Conservation (phyloP, 176 grass and related monocot species). For the Luzula sylvatica region DNA sequence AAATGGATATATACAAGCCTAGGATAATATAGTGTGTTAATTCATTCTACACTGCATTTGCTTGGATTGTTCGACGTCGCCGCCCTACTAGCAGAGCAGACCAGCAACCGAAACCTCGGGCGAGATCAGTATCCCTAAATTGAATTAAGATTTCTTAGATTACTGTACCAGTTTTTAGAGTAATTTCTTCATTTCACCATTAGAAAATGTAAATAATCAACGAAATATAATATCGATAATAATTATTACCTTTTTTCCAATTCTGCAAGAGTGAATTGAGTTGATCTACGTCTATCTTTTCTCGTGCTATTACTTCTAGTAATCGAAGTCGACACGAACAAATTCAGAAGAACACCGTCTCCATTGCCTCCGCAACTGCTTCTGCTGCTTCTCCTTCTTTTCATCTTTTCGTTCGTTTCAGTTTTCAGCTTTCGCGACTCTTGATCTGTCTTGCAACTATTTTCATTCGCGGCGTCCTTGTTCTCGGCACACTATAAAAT, state of each 20-base stretch:
- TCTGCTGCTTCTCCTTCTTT: neutral
- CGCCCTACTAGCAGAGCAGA: neutral
- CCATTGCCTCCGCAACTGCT: constrained; percentile 4
- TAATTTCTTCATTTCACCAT: neutral
- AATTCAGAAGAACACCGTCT: constrained; percentile 25
- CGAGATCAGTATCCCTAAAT: constrained; percentile 11
- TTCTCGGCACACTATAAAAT: too few species aligned
- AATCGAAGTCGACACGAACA: constrained; percentile 11
- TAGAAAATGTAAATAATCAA: neutral
- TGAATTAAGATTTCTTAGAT: too few species aligned
- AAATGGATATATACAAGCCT: too few species aligned
- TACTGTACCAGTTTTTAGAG: too few species aligned
- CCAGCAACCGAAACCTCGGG: neutral
- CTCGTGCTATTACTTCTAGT: neutral
- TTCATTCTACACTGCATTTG: too few species aligned
- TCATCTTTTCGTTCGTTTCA: neutral
- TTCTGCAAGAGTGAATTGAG: neutral
- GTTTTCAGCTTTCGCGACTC: neutral
- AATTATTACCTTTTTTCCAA: constrained; percentile 26
- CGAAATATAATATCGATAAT: neutral
- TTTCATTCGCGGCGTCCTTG: neutral
- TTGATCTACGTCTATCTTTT: neutral
- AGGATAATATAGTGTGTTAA: too few species aligned
- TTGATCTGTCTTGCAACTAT: neutral
- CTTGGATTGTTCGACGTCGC: neutral